phyloP scores from a whole-genome alignment of 1,284 basidiomycete genomes.

The Ganoderma lucidum region DNA sequence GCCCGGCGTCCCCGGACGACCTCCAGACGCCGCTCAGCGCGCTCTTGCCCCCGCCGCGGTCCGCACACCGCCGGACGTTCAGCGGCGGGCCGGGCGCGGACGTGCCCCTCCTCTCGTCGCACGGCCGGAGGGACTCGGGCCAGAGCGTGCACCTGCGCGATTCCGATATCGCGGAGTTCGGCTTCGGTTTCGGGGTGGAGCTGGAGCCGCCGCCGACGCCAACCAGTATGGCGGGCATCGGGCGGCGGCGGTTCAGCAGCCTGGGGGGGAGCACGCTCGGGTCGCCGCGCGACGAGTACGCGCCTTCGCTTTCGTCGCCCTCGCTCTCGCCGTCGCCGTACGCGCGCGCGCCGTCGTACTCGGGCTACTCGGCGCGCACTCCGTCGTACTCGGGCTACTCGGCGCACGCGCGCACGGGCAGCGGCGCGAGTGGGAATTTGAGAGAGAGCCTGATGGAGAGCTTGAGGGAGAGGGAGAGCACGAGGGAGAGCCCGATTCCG shows the following conservation, averaged over 20 bases:
- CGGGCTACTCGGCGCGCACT: background rate
- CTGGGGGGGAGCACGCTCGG: background rate
- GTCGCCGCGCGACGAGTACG: background rate
- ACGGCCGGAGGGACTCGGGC: slow-evolving; percentile 36
- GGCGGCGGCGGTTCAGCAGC: slow-evolving; percentile 20
- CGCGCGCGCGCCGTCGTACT: background rate
- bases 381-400: slow-evolving; percentile 1
- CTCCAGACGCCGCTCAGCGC: slow-evolving; percentile 1
- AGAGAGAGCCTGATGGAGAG: background rate
- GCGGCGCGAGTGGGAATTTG: background rate
- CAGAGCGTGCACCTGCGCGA: slow-evolving; percentile 6
- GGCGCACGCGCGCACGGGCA: background rate
- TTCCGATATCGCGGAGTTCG: slow-evolving; percentile 30
- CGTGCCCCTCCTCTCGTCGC: slow-evolving; percentile 45
- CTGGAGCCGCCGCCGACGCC: slow-evolving; percentile 4
- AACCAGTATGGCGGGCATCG: slow-evolving; percentile 38
- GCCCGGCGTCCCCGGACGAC: slow-evolving; percentile 30
- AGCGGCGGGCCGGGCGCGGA: slow-evolving; percentile 37
- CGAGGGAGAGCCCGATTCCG: background rate
- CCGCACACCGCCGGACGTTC: slow-evolving; percentile 35
- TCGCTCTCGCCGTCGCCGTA: too few species aligned
- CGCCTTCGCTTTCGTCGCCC: background rate
- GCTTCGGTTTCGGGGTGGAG: background rate
- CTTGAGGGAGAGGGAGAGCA: background rate
- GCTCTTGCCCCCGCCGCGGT: slow-evolving; percentile 21